Evolutionary conservation across 2,329 filamentous ascomycete species (phyloP), one percentile per base, ranked within the genome.

Genomic region (Colletotrichum camelliae): DNA sequence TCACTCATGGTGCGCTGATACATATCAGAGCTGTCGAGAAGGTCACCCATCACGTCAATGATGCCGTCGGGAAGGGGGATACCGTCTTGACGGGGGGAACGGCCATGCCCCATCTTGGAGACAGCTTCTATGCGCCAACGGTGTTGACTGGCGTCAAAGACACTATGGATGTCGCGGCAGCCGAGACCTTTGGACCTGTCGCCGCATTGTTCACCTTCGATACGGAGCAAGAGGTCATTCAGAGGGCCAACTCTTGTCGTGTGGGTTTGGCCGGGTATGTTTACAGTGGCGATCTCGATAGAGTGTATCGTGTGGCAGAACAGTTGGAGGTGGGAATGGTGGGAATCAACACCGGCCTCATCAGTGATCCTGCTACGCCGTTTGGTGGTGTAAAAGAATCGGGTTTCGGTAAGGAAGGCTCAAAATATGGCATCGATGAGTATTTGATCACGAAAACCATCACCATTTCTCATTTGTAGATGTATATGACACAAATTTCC

Each of bases 101-200:
- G 83, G 91, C 90, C 82, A 85, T 96, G 75, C 89, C 93, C 1
- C 29, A 39, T 9, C 71, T 76, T 3, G 96, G 96, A 5, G 83
- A 88, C 48, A 97, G 97, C 87, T 99, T 97, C 87, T 98, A 94
- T 87, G 91, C 96, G 81, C 95, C 95, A 3, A 98, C 97, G 0
- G 94, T 98, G 55, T 91, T 98, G 77, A 93, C 94, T 10, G 94
- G 94, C 77, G 96, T 98, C 93, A 98, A 89, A 12, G 88, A 90
- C 74, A 92, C 96, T 55, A 98, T 98, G 97, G 89, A 91, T 74
- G 90, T 98, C 79, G 93, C 94, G 5, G 88, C 88, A 2, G 96
- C 98, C 85, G 97, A 99, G 88, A 98, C 96, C 0, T 99, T 99
- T 82, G 97, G 97, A 0, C 97, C 97, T 4, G 94, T 98, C 0